A percentile compares a stretch with the other conserved stretches of the same genome.
These are phyloP conservation scores for Ophiocordyceps camponoti-leonardi DNA, from an alignment of 2,329 filamentous ascomycete genomes.

Conservation along the genomic window DNA sequence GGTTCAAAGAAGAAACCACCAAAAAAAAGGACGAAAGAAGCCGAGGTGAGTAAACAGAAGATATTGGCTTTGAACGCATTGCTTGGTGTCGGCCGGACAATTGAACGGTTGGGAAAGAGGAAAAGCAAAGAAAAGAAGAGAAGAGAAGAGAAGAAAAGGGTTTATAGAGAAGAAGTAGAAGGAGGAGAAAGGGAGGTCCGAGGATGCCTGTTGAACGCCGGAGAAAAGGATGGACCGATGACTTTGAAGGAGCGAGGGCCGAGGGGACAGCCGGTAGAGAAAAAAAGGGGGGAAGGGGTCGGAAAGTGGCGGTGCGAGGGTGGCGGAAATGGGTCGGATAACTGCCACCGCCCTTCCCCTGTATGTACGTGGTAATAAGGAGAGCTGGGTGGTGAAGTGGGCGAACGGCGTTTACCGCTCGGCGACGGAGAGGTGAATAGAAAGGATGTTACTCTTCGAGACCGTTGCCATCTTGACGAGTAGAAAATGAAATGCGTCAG, in stretches of 20 bases:
- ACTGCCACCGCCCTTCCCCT: no score
- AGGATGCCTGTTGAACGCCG: conserved; percentile 4
- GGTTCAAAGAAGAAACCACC: no score
- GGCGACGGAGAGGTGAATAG: no score
- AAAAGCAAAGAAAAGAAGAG: no score
- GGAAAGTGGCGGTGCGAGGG: background rate
- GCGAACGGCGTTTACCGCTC: background rate
- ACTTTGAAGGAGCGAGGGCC: background rate
- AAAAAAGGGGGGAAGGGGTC: background rate
- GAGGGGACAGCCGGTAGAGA: background rate
- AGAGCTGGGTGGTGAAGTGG: background rate
- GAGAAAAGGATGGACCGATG: conserved; percentile 2
- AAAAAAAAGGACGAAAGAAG: background rate
- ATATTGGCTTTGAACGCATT: background rate
- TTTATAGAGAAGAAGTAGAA: no score
- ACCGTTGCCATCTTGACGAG: background rate
- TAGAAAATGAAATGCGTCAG: background rate
- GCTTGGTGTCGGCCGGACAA: background rate
- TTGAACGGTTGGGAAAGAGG: no score
- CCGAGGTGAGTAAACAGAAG: background rate
- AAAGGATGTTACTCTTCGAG: background rate
- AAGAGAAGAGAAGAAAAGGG: background rate
- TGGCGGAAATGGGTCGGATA: background rate
- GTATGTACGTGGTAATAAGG: background rate
- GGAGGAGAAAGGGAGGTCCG: background rate